Conservation (phyloP, 2,329 filamentous ascomycete genomes). For the Venturia oleaginea region DNA sequence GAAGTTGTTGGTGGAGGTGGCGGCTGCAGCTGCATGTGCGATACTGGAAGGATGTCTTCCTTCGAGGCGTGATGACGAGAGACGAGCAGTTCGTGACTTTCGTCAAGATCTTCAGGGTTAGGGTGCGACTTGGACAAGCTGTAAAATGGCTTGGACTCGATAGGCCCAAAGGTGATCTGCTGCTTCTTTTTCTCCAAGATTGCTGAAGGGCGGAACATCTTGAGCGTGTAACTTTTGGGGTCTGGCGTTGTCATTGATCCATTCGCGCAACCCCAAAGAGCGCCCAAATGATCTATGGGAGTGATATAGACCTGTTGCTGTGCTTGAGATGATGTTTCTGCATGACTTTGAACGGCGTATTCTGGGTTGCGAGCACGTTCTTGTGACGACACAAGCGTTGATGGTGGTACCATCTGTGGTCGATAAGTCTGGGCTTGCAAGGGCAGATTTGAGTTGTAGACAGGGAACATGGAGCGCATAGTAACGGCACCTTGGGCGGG, state of each 20-base stretch:
- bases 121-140: slow-evolving; percentile 51
- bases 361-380: slow-evolving; percentile 57
- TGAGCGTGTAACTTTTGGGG: slow-evolving; percentile 28
- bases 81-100: slow-evolving; percentile 30
- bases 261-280: slow-evolving; percentile 60
- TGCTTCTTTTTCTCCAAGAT: slow-evolving; percentile 45
- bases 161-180: slow-evolving; percentile 57
- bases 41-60: slow-evolving; percentile 26
- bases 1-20: slow-evolving; percentile 24
- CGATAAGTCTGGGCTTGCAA: slow-evolving; percentile 62
- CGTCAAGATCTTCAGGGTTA: slow-evolving; percentile 47
- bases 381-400: slow-evolving; percentile 52
- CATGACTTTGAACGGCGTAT: slow-evolving; percentile 30
- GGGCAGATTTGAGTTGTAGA: slow-evolving; percentile 59
- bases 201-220: slow-evolving; percentile 43
- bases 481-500: slow-evolving; percentile 21
- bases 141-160: slow-evolving; percentile 63
- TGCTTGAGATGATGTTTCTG: slow-evolving; percentile 22
- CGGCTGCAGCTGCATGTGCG: slow-evolving; percentile 29
- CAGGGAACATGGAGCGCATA: slow-evolving; percentile 66
- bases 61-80: slow-evolving; percentile 22
- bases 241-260: slow-evolving; percentile 31
- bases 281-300: slow-evolving; percentile 52
- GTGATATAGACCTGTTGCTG: slow-evolving; percentile 27
- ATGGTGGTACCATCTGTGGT: slow-evolving; percentile 48